Base-by-base conservation (phyloP, 2,329 filamentous ascomycete species). In the Fusarium pseudocircinatum region DNA sequence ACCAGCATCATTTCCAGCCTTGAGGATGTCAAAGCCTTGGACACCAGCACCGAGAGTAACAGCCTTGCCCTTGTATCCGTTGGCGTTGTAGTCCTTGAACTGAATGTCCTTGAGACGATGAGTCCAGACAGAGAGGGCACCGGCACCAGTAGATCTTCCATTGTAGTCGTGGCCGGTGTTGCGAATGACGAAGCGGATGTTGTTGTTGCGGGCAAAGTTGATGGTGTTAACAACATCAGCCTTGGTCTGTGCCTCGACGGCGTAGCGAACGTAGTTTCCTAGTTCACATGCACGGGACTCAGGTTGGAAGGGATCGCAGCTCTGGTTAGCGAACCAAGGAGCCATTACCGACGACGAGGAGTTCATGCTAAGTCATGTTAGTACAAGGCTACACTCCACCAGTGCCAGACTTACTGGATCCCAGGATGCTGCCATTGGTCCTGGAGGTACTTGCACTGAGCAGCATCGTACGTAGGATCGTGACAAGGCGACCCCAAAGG, bases 101-200 rank as follows among this genome's bases (percentile, higher is more conserved):
- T 58, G 30, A 14, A 58, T 82, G 24, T 81, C 77, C 78, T 85
- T 84, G 69, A 85, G 77, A 62, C 79, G 74, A 69, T 85, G 84
- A 3, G 82, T 85, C 81, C 83, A 84, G 57, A 85, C 76, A 16
- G 81, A 79, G 26, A 85, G 75, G 8, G 81, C 78, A 18, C 83
- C 82, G 22, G 80, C 81, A 15, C 91, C 91, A 0, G 89, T 90
- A 0, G 87, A 90, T 46, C 88, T 87, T 44, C 90, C 91, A 40
- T 82, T 69, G 42, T 70, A 66, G 39, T 88, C 86, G 73, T 89
- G 87, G 34, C 86, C 87, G 0, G 87, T 89, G 79, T 88, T 83
- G 59, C 79, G 87, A 58, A 89, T 81, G 46, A 88, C 83, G n/a
- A 88, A 78, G 6, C 87, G 86, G 46, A 88, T 80, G 74, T 87